Base-by-base conservation (phyloP, 257 asterid genomes). In the Salvia hispanica region DNA sequence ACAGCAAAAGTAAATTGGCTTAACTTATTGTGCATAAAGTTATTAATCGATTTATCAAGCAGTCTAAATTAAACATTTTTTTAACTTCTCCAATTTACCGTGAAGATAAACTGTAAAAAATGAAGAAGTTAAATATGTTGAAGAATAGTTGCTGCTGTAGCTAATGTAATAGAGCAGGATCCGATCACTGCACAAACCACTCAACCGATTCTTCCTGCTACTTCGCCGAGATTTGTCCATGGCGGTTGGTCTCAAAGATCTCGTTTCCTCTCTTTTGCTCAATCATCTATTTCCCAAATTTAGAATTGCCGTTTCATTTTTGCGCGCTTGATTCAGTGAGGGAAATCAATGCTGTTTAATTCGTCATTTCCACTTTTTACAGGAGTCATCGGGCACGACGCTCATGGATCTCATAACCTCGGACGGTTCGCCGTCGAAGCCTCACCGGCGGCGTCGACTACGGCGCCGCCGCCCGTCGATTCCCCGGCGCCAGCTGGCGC, bases 321-420 rank as follows among this genome's bases (percentile, higher is more conserved):
- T 45, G 10, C 69, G 55, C 44, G 46, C 45, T n/a, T 50, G 43
- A 12, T 57, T 8, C 54, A n/a, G 14, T 51, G 2, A 25, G 63
- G 12, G 66, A 60, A 66, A 53, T 75, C 28, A 66, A 44, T 69
- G 15, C 12, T 46, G 71, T 56, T 28, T 37, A 11, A 61, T 40
- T 62, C 2, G 65, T 44, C 15, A 18, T 55, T 54, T 11, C 45
- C 28, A 8, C 53, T 46, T 74, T 21, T 25, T 25, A 25, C 51
- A 94, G 99, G 99, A 94, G 62, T 88, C 97, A 40, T 85, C 91
- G 61, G 94, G 99, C 66, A 91, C 77, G 77, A 88, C 99, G 62
- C 81, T 91, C 77, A 94, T 94, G 99, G 99, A 94, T 91, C 96
- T 94, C 85, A 94, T 94, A 64, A 85, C 97, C 48, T 90, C 99